Conservation (phyloP, 768 basidiomycete species). For the Daedalea quercina region DNA sequence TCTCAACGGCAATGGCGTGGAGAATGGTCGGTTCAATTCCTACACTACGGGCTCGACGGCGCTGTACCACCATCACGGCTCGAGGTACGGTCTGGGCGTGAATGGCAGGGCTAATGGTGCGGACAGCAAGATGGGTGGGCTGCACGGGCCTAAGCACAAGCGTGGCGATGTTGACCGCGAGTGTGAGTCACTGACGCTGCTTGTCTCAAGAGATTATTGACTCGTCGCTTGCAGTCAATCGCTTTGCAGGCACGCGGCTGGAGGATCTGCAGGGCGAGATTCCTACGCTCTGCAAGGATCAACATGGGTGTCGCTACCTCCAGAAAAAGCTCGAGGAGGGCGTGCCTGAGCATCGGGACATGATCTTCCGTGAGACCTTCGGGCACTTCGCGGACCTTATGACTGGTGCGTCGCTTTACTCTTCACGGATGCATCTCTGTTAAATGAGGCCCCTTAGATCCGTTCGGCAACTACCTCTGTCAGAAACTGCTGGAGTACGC, state of each 20-base stretch:
- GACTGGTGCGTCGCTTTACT: constrained; percentile 58
- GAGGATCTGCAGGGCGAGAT: constrained; percentile 97
- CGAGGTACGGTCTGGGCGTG: constrained; percentile 68
- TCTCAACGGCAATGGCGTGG: constrained; percentile 39
- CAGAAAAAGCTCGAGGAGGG: constrained; percentile 99
- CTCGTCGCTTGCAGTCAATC: constrained; percentile 69
- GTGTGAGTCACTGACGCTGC: constrained; percentile 36
- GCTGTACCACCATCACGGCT: constrained; percentile 68
- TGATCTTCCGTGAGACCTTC: constrained; percentile 99
- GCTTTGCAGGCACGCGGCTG: constrained; percentile 91
- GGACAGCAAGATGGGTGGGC: constrained; percentile 81
- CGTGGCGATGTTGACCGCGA: constrained; percentile 88
- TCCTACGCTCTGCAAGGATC: constrained; percentile 91
- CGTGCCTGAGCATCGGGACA: constrained; percentile 91
- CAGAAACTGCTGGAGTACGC: constrained; percentile 97
- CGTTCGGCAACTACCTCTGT: constrained; percentile 98
- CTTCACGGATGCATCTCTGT: not conserved
- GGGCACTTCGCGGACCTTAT: constrained; percentile 97
- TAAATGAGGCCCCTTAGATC: constrained; percentile 46
- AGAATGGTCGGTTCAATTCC: constrained; percentile 45
- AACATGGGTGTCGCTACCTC: constrained; percentile 96
- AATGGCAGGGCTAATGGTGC: constrained; percentile 43
- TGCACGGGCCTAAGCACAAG: constrained; percentile 93
- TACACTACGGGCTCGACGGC: constrained; percentile 69
- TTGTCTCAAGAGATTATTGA: not conserved